Evolutionary conservation across 2,329 filamentous ascomycete genomes (phyloP).

Genomic region (Metarhizium guizhouense): DNA sequence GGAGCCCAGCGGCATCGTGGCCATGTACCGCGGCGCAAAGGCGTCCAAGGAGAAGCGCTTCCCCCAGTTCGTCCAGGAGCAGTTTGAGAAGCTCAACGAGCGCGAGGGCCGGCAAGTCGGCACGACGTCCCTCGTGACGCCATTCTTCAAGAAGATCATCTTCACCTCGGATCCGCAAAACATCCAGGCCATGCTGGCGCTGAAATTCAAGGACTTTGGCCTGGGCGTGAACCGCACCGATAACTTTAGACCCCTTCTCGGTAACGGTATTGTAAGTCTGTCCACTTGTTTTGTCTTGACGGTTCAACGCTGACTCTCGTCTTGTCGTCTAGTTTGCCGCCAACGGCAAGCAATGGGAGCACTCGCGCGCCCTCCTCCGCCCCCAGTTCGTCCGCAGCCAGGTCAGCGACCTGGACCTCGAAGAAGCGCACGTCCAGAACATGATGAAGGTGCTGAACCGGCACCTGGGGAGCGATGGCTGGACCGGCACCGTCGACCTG

Average conservation of each 20-base stretch:
- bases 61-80: conserved; percentile 7
- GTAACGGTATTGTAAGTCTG: conserved; percentile 25
- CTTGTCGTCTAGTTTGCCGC: conserved; percentile 19
- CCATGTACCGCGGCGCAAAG: conserved; percentile 4
- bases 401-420: conserved; percentile 32
- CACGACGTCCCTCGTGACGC: conserved; percentile 9
- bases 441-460: conserved; percentile 16
- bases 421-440: conserved; percentile 27
- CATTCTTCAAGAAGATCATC: conserved; percentile 12
- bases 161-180: conserved; percentile 16
- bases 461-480: conserved; percentile 20
- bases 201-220: conserved; percentile 17
- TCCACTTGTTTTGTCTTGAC: background rate
- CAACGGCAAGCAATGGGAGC: conserved; percentile 26
- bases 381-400: conserved; percentile 33
- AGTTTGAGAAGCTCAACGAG: conserved; percentile 2
- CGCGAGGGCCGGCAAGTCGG: conserved; percentile 10
- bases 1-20: conserved; percentile 12
- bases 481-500: conserved; percentile 30
- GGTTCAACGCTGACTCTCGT: background rate
- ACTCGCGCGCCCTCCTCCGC: conserved; percentile 27
- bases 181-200: conserved; percentile 18
- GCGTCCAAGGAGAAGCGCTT: conserved; percentile 11
- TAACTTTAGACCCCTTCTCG: conserved; percentile 29
- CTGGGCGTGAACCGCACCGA: conserved; percentile 16